Evolutionary conservation across 176 grass and related monocot genomes (phyloP).

Genomic region (Tillandsia fasciculata): DNA sequence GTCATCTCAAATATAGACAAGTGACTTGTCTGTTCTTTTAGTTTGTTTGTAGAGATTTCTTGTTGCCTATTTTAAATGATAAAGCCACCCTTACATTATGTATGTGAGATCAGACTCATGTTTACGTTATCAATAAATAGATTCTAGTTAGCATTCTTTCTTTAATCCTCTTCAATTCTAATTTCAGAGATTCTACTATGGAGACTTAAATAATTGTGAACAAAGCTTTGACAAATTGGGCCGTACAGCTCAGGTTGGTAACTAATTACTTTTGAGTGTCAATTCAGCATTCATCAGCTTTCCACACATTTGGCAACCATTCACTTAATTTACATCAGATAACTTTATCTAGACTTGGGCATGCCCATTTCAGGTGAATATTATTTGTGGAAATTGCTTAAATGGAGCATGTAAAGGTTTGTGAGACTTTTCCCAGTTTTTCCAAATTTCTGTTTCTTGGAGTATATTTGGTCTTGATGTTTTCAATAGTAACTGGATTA

Average conservation of each 20-base stretch:
- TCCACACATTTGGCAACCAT: no score
- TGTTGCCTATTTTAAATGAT: no score
- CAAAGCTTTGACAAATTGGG: slow-evolving; percentile 65
- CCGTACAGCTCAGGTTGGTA: slow-evolving; percentile 73
- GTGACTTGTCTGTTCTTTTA: no score
- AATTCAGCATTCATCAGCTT: background rate
- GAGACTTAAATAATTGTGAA: slow-evolving; percentile 80
- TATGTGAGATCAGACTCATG: background rate
- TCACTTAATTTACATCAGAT: no score
- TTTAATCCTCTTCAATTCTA: slow-evolving; percentile 10
- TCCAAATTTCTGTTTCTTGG: background rate
- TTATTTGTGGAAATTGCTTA: slow-evolving; percentile 74
- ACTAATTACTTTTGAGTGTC: slow-evolving; percentile 7
- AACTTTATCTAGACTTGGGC: background rate
- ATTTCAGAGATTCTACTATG: slow-evolving; percentile 61
- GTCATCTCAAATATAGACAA: no score
- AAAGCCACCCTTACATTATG: no score
- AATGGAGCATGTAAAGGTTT: slow-evolving; percentile 65
- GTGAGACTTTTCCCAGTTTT: slow-evolving; percentile 13
- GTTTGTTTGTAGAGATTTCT: no score
- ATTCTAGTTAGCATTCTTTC: background rate
- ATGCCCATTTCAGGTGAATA: slow-evolving; percentile 57
- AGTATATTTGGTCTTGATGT: background rate
- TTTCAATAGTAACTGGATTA: background rate
- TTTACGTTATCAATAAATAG: background rate